Evolutionary conservation across 129 eudicot species (phyloP).

Genomic region (Tanacetum coccineum): DNA sequence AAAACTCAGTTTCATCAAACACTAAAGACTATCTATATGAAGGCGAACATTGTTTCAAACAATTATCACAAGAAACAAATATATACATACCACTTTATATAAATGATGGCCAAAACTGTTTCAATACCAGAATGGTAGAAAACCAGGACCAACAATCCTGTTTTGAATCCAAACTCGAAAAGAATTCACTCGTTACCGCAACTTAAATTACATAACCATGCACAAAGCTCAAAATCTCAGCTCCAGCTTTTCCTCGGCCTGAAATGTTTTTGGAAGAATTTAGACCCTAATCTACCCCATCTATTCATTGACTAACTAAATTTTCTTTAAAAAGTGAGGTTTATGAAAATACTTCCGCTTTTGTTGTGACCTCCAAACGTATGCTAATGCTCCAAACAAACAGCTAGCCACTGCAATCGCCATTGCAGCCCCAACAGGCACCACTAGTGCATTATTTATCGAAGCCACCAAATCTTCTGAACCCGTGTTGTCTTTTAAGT

Average conservation of each 20-base stretch:
- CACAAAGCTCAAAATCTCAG: constrained; percentile 28
- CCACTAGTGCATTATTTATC: constrained; percentile 45
- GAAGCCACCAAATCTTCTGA: constrained; percentile 45
- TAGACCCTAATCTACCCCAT: constrained; percentile 21
- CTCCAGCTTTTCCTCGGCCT: constrained; percentile 81
- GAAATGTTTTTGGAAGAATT: constrained; percentile 37
- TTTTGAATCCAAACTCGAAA: constrained; percentile 13
- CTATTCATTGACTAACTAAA: constrained; percentile 32
- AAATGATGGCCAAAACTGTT: not conserved
- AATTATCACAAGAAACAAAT: not conserved
- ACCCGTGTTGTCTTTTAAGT: not conserved
- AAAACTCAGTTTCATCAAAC: too few species aligned
- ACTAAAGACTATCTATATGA: too few species aligned
- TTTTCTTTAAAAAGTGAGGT: constrained; percentile 55
- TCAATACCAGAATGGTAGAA: constrained; percentile 14
- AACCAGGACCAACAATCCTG: constrained; percentile 10
- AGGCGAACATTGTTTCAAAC: not conserved
- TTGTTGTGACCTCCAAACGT: constrained; percentile 72
- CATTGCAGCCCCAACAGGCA: constrained; percentile 79
- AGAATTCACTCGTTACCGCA: constrained; percentile 15
- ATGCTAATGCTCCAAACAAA: constrained; percentile 79
- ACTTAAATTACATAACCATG: constrained; percentile 16
- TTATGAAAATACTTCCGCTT: constrained; percentile 75
- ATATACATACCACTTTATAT: constrained; percentile 27
- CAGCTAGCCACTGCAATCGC: constrained; percentile 85